phyloP scores from a whole-genome alignment of 768 basidiomycete genomes.

The Pisolithus orientalis region DNA sequence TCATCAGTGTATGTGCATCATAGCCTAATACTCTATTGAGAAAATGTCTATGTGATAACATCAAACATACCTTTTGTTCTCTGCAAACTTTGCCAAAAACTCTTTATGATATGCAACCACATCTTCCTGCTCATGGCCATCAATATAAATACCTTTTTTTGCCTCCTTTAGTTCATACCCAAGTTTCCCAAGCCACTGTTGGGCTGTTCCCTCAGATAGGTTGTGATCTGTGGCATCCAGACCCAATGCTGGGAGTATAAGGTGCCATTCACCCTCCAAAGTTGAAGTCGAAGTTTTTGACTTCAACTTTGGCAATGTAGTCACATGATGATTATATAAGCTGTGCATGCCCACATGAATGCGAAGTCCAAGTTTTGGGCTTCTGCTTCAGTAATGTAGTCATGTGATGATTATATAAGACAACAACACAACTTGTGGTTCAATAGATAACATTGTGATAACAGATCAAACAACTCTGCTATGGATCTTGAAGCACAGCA shows the following conservation, averaged over 20 bases:
- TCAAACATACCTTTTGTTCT: conserved; percentile 1
- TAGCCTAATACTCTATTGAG: not conserved
- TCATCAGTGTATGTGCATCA: conserved; percentile 4
- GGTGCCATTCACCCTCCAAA: no score
- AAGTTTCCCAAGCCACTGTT: conserved; percentile 28
- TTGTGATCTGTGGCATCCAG: not conserved
- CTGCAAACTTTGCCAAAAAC: conserved; percentile 1
- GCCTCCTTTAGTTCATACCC: conserved; percentile 18
- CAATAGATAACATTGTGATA: no score
- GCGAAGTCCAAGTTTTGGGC: no score
- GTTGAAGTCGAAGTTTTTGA: no score
- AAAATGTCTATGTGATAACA: not conserved
- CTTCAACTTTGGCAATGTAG: no score
- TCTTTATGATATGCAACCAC: conserved; percentile 13
- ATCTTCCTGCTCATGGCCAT: conserved; percentile 21
- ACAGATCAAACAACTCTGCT: no score
- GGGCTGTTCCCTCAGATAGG: conserved; percentile 23
- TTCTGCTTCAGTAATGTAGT: no score
- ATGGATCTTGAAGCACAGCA: no score
- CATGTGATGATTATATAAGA: no score
- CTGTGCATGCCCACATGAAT: no score
- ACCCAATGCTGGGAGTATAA: conserved; percentile 3
- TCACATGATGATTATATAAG: no score
- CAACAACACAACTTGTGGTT: no score
- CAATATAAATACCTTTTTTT: conserved; percentile 21